phyloP scores from a whole-genome alignment of 1,284 basidiomycete species.

The Ustilago cynodontis region DNA sequence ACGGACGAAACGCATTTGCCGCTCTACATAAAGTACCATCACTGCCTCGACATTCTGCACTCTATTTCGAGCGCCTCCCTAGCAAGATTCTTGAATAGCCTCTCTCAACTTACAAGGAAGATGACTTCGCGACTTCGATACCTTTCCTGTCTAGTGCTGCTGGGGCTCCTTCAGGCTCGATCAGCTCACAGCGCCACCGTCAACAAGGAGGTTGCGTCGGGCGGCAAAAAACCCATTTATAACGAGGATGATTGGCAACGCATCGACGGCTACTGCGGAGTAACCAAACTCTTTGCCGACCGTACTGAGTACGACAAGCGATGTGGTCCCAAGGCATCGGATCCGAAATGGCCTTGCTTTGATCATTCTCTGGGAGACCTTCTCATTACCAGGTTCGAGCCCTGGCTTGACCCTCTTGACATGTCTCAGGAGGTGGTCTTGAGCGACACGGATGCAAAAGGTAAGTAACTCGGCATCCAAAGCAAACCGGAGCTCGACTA shows the following conservation, averaged over 20 bases:
- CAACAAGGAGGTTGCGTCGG: neutral
- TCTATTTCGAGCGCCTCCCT: too few relatives aligned
- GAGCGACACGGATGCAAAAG: neutral
- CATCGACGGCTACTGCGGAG: neutral
- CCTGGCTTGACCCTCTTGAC: neutral
- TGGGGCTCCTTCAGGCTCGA: neutral
- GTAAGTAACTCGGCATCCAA: neutral
- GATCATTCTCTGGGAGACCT: neutral
- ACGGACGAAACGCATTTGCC: too few relatives aligned
- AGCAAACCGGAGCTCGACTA: neutral
- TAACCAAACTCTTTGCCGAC: conserved; percentile 1
- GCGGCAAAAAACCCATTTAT: neutral
- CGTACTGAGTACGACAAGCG: neutral
- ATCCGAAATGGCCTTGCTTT: conserved; percentile 21
- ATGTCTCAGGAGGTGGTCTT: conserved; percentile 8
- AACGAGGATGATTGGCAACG: neutral
- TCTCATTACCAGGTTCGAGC: neutral
- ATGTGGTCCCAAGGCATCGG: neutral
- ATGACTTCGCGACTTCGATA: too few relatives aligned
- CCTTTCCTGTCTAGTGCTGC: neutral
- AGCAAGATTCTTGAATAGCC: too few relatives aligned
- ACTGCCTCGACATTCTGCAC: too few relatives aligned
- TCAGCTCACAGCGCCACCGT: neutral
- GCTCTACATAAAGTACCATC: too few relatives aligned
- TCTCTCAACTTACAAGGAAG: too few relatives aligned